Evolutionary conservation across 2,329 filamentous ascomycete species (phyloP), one percentile per base, ranked within the genome.

Genomic region (Aspergillus flavus): DNA sequence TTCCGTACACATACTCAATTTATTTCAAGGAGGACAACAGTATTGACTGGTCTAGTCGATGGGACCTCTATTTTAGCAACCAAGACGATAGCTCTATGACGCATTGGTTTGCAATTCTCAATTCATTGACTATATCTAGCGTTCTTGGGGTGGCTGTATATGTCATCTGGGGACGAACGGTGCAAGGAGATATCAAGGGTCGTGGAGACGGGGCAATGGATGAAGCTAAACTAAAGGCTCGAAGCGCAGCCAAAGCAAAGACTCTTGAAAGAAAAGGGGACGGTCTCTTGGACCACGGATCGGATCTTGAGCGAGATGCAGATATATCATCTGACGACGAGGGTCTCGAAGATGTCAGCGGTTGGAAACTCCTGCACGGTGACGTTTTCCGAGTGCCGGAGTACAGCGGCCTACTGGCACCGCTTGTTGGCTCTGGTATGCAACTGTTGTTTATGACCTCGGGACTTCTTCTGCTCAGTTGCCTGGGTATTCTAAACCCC

Each of bases 51-150:
- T 83, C 84, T 61, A 92, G 89, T 69, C 87, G 93, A 60, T 97
- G 93, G 93, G 91, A 96, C 72, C 81, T 94, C 60, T 96, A 96
- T 77, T 96, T 96, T 79, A 91, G 91, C 64, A 93, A 94, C 75
- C 91, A 95, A 73, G 90, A 92, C 62, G 91, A 94, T 68, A 91
- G 91, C 53, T 89, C 87, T 30, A 89, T 88, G 73, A 92, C 94
- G 28, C 93, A 96, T 75, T 96, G 92, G 91, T 83, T 96, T 61
- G 92, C 93, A 41, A 94, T 96, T 66, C 78, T 95, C 76, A 96
- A 96, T 79, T 95, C 92, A 0, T 78, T 96, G 67, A 89, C 93
- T 68, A 95, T 96, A 68, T 92, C 90, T 57, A 90, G 90, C 7
- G 82, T 95, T 41, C 81, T 96, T 48, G 93, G 91, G 1, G 89